phyloP scores from a whole-genome alignment of 352 stramenopile species.

The Elongisporangium prolatum region DNA sequence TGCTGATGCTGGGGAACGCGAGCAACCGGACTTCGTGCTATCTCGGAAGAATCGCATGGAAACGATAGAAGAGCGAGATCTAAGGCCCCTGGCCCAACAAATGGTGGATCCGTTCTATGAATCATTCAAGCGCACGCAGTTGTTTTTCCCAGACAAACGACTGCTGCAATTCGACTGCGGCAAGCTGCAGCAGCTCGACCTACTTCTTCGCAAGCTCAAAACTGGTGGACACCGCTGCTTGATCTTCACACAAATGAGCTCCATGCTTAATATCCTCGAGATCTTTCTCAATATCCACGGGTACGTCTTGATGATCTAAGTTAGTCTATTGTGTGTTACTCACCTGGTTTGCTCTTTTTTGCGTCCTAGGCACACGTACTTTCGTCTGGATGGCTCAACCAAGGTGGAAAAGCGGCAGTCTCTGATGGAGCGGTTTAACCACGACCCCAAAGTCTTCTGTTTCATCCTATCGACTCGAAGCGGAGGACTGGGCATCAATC shows the following conservation, averaged over 20 bases:
- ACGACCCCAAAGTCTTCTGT: slow-evolving; percentile 95
- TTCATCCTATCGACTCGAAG: slow-evolving; percentile 98
- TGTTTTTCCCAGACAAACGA: slow-evolving; percentile 97
- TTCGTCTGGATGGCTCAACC: slow-evolving; percentile 97
- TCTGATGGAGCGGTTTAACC: slow-evolving; percentile 99
- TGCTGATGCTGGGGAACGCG: slow-evolving; percentile 2
- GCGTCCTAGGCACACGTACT: slow-evolving; percentile 87
- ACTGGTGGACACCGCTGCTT: slow-evolving; percentile 90
- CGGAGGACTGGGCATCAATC: slow-evolving; percentile 97
- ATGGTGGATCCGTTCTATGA: slow-evolving; percentile 49
- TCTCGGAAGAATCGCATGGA: slow-evolving; percentile 26
- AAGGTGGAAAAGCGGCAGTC: slow-evolving; percentile 94
- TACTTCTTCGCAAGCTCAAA: slow-evolving; percentile 96
- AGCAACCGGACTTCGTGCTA: slow-evolving; percentile 27
- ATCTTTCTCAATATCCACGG: slow-evolving; percentile 98
- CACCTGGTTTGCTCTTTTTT: neutral
- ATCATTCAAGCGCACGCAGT: slow-evolving; percentile 70
- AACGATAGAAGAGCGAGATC: slow-evolving; percentile 10
- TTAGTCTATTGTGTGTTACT: slow-evolving; percentile 1
- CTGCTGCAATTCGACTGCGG: slow-evolving; percentile 97
- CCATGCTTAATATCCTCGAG: slow-evolving; percentile 99
- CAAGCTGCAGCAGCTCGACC: slow-evolving; percentile 85
- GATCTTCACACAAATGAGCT: slow-evolving; percentile 99
- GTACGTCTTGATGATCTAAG: slow-evolving; percentile 6
- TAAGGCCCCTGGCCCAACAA: slow-evolving; percentile 25